Percentiles rank a stretch among this genome's conserved stretches.
Evolutionary conservation across 2,329 filamentous ascomycete species (phyloP).

Genomic region (Phoma sp.): DNA sequence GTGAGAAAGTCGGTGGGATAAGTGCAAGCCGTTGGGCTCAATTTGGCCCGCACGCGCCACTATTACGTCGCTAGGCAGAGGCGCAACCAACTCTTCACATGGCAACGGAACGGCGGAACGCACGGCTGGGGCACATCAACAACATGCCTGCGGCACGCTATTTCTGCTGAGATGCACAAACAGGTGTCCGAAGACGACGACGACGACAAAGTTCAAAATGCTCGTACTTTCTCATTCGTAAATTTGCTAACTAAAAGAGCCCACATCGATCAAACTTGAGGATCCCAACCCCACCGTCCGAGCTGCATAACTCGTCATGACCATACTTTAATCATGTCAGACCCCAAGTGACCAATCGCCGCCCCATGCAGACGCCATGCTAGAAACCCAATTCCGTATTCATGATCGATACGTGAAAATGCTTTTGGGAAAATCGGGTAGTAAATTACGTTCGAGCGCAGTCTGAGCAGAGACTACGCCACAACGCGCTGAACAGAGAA

Average conservation of each 20-base stretch:
- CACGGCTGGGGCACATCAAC: conserved; percentile 9
- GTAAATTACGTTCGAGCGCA: conserved; percentile 28
- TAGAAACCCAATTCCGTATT: conserved; percentile 41
- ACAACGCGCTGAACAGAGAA: conserved; percentile 8
- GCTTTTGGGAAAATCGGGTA: conserved; percentile 36
- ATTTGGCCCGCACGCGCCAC: conserved; percentile 1
- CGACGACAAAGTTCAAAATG: background rate
- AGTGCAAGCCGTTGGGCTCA: conserved; percentile 10
- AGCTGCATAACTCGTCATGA: conserved; percentile 35
- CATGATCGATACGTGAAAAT: conserved; percentile 35
- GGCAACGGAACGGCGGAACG: conserved; percentile 9
- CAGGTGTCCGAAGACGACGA: too few species aligned
- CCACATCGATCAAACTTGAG: conserved; percentile 35
- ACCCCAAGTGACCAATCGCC: conserved; percentile 43
- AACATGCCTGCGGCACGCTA: background rate
- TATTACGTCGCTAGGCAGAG: conserved; percentile 13
- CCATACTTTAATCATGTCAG: conserved; percentile 31
- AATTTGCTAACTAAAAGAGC: conserved; percentile 36
- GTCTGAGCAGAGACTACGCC: conserved; percentile 7
- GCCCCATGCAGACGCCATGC: conserved; percentile 49
- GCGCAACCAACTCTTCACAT: conserved; percentile 9
- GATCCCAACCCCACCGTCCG: conserved; percentile 24
- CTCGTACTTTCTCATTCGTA: conserved; percentile 26
- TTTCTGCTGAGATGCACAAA: background rate
- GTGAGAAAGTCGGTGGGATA: conserved; percentile 23